phyloP scores from a whole-genome alignment of 2,329 filamentous ascomycete species.

The Celoporthe dispersa region DNA sequence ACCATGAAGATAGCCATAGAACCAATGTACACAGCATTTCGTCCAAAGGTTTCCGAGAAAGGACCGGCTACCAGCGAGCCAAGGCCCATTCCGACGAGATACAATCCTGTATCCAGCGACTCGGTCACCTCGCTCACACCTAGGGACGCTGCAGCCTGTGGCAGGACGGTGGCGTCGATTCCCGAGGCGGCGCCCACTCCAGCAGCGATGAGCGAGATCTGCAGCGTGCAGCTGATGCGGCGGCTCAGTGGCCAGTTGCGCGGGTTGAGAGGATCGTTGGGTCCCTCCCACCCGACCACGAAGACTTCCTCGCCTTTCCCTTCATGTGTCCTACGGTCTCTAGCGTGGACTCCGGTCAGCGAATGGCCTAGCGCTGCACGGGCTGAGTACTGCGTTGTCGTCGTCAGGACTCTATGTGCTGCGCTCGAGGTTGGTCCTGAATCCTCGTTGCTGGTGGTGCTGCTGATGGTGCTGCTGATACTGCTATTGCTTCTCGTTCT shows the following conservation, averaged over 20 bases:
- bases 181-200: slow-evolving; percentile 56
- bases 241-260: slow-evolving; percentile 41
- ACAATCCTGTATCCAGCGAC: slow-evolving; percentile 50
- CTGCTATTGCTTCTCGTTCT: not conserved
- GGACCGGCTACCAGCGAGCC: slow-evolving; percentile 44
- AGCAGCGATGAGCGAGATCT: slow-evolving; percentile 52
- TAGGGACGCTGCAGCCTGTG: slow-evolving; percentile 49
- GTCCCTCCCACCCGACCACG: slow-evolving; percentile 44
- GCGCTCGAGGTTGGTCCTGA: not conserved
- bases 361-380: slow-evolving; percentile 36
- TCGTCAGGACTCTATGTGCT: slow-evolving; percentile 28
- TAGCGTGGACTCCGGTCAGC: slow-evolving; percentile 39
- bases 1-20: slow-evolving; percentile 48
- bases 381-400: slow-evolving; percentile 30
- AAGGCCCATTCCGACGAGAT: slow-evolving; percentile 43
- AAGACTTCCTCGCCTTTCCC: slow-evolving; percentile 39
- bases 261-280: slow-evolving; percentile 44
- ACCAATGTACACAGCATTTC: slow-evolving; percentile 46
- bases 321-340: slow-evolving; percentile 34
- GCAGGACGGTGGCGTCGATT: slow-evolving; percentile 55
- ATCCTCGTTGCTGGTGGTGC: not conserved
- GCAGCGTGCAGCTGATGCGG: slow-evolving; percentile 44
- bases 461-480: not conserved
- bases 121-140: slow-evolving; percentile 55
- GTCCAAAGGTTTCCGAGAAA: slow-evolving; percentile 44